Evolutionary conservation across 495 filamentous ascomycete genomes (phyloP), one percentile per base, ranked within the genome.

Genomic region (Penicillium ochrochloron): DNA sequence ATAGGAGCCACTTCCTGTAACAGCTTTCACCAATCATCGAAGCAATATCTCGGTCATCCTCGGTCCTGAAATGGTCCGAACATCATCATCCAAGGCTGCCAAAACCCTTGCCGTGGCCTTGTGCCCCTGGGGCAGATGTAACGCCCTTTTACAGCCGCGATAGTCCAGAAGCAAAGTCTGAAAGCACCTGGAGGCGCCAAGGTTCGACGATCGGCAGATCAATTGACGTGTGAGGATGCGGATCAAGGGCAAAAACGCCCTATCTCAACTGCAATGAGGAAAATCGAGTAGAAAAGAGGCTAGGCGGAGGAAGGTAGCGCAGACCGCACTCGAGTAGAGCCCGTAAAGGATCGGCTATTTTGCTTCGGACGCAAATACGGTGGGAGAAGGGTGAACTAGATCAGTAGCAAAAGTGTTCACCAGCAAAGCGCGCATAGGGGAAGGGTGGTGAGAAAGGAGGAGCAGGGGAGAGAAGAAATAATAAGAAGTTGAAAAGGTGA

Each of bases 221-320:
- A 15, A 54, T 34, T 33, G 51, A 54, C 27, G 31, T 54, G 9
- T 33, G 51, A 54, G 51, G 51, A 33, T 54, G 31, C n/a, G 51
- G 9, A 54, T 54, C 51, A 54, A 54, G 51, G 50, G 15, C 27
- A 33, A 54, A 54, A 54, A 33, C 27, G 51, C 51, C 51, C 51
- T 6, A 54, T 54, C 51, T 54, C 27, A 54, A 54, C 25, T 54
- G 12, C 27, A 53, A 54, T 54, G n/a, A 54, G 51, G 51, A 54
- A 54, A 33, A 54, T 15, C 27, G 27, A 54, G 51, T 14, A 27
- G 51, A 54, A 54, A 54, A 31, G 33, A 56, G 53, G 53, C 31
- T 31, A n/a, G 31, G 53, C 53, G 31, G 53, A 34, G 53, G 29
- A 55, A 55, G 52, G 29, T 11, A 53, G 51, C 9, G 12, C 25